A percentile compares a stretch with the other conserved stretches of the same genome.
These are phyloP conservation scores for Diaporthe citriasiana DNA, from an alignment of 2,329 filamentous ascomycete species.

Conservation along the genomic window DNA sequence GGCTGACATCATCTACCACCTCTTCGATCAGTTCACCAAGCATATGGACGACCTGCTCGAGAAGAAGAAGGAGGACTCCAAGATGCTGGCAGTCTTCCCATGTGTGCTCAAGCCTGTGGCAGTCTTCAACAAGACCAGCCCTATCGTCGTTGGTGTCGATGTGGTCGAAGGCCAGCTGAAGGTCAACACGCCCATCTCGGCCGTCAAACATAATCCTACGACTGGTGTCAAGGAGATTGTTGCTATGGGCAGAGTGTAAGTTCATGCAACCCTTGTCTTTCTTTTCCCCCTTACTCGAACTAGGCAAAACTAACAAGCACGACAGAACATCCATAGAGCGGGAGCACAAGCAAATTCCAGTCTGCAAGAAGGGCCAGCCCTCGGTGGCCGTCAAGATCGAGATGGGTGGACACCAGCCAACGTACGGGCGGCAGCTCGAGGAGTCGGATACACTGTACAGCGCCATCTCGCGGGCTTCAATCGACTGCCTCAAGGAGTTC, in stretches of 20 bases:
- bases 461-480: constrained; percentile 86
- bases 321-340: constrained; percentile 92
- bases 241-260: constrained; percentile 91
- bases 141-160: constrained; percentile 96
- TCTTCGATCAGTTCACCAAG: constrained; percentile 96
- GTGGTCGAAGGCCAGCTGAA: constrained; percentile 90
- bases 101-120: constrained; percentile 91
- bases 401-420: constrained; percentile 89
- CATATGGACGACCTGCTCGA: constrained; percentile 91
- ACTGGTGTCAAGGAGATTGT: constrained; percentile 89
- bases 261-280: constrained; percentile 47
- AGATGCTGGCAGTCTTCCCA: constrained; percentile 96
- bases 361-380: constrained; percentile 97
- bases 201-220: constrained; percentile 83
- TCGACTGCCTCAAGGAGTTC: constrained; percentile 96
- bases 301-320: not conserved
- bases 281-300: not conserved
- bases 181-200: constrained; percentile 90
- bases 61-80: constrained; percentile 96
- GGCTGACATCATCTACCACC: constrained; percentile 98
- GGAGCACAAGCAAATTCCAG: constrained; percentile 92
- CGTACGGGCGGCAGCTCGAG: constrained; percentile 95
- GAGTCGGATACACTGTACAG: constrained; percentile 92
- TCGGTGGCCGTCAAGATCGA: constrained; percentile 99
- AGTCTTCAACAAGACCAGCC: constrained; percentile 98